A percentile compares a stretch with the other conserved stretches of the same genome.
phyloP scores from a whole-genome alignment of 345 rosid species.

The Moricandia moricandioides region DNA sequence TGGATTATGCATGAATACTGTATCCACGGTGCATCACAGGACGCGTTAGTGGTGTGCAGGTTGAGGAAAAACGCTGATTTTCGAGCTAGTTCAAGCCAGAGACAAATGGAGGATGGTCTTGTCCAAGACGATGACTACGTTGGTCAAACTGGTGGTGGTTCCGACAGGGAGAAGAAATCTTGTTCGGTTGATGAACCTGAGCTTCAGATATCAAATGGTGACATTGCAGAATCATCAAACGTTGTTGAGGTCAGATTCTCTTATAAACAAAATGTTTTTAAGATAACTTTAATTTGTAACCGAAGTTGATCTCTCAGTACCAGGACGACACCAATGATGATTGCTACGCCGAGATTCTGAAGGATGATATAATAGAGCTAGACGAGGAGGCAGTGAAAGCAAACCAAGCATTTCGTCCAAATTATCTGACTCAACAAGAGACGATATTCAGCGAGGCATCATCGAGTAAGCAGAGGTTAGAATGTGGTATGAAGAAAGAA shows the following conservation, averaged over 20 bases:
- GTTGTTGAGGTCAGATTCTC: slow-evolving; percentile 44
- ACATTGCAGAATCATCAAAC: slow-evolving; percentile 46
- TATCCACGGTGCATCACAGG: slow-evolving; percentile 54
- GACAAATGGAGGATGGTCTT: slow-evolving; percentile 28
- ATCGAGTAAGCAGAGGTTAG: slow-evolving; percentile 14
- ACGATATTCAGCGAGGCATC: slow-evolving; percentile 18
- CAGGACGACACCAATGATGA: slow-evolving; percentile 41
- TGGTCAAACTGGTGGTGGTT: slow-evolving; percentile 30
- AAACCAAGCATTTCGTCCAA: slow-evolving; percentile 23
- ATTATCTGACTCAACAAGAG: slow-evolving; percentile 23
- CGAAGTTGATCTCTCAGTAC: slow-evolving; percentile 4
- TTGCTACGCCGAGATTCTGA: slow-evolving; percentile 67
- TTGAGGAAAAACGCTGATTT: slow-evolving; percentile 66
- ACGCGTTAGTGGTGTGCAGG: slow-evolving; percentile 79
- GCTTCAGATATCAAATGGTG: slow-evolving; percentile 37
- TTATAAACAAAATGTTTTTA: not conserved
- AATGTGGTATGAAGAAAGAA: slow-evolving; percentile 24
- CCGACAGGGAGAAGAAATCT: slow-evolving; percentile 38
- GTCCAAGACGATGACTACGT: slow-evolving; percentile 32
- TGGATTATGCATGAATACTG: slow-evolving; percentile 96
- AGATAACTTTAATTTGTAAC: not conserved
- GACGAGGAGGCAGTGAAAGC: slow-evolving; percentile 45
- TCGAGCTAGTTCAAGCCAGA: slow-evolving; percentile 35
- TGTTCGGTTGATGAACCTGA: slow-evolving; percentile 54
- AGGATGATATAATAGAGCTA: slow-evolving; percentile 74